Base-by-base conservation (phyloP, 2,329 filamentous ascomycete species). In the Westerdykella ornata region DNA sequence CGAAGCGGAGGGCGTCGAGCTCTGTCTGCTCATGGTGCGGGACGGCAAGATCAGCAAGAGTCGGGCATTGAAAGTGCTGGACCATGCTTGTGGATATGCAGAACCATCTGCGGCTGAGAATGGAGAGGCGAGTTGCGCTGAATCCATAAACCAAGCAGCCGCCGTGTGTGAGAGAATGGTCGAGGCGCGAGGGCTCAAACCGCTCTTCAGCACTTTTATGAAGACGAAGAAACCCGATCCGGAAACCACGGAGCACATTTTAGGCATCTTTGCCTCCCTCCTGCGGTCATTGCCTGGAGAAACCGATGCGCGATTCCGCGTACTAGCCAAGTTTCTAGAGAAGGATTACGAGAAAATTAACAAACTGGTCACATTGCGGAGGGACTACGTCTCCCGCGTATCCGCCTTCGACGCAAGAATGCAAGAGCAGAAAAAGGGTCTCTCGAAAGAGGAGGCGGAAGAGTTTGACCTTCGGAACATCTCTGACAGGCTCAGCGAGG, bases 321-420 rank as follows among this genome's bases (percentile, higher is more conserved):
- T 84, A 1, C 75, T 97, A 3, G 90, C 89, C 36, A 98, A 98
- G 60, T 97, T 97, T 56, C 84, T 95, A 14, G 92, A 98, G 65
- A 94, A 88, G 60, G 82, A 95, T 50, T 95, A 94, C 62, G 87
- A 83, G 52, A 97, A 97, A 72, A 79, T 88, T 29, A 69, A 62
- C 5, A 86, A 82, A 59, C 72, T 97, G 4, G 64, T 94, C 28
- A 72, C 76, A 45, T 65, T 96, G 36, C 78, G 89, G 31, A 70
- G 78, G 36, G 83, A 85, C 11, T 94, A 88, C 60, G 76, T 77
- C 0, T 70, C 74, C 0, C 75, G 78, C 13, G 67, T 94, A 1
- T 70, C 68, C 0, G 69, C 73, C 0, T 80, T 86, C 1, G 84
- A 89, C 38, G 67, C 73, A 38, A 70, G 75, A 38, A 82, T 89